A percentile compares a stretch with the other conserved stretches of the same genome.
phyloP scores from a whole-genome alignment of 1,139 yeast species.

The Magnusiomyces starmeri region DNA sequence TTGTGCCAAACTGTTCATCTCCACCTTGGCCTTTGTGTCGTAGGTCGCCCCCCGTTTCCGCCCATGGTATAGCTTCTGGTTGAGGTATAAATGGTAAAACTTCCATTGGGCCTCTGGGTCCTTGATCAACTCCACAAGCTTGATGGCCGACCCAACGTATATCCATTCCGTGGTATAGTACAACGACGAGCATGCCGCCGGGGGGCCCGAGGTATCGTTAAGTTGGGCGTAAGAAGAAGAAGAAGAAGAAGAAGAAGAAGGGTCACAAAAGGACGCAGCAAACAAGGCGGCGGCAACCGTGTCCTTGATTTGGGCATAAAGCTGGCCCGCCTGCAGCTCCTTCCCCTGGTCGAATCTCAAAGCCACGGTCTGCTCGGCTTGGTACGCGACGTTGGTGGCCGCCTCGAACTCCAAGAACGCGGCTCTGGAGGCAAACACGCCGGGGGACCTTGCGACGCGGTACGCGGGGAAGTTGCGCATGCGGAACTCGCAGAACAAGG shows the following conservation, averaged over 20 bases:
- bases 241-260: not conserved
- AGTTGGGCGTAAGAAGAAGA: not conserved
- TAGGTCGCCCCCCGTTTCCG: not conserved
- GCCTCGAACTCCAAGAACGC: not conserved
- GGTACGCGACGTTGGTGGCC: not conserved
- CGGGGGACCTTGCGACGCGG: not conserved
- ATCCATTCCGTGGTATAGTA: not conserved
- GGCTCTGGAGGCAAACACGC: not conserved
- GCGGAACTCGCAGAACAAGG: not conserved
- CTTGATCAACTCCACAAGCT: not conserved
- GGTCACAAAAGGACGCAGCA: not conserved
- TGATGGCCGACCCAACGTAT: not conserved
- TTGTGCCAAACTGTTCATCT: not conserved
- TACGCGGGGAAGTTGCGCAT: not conserved
- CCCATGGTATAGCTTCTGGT: not conserved
- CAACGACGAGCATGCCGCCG: too few species aligned
- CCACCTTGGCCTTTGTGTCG: not conserved
- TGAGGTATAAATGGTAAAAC: not conserved
- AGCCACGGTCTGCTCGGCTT: not conserved
- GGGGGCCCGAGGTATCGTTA: not conserved
- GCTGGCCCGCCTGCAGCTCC: not conserved
- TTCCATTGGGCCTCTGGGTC: not conserved
- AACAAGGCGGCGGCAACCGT: not conserved
- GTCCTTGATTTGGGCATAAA: not conserved
- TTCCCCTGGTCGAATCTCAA: not conserved